A percentile compares a stretch with the other conserved stretches of the same genome.
phyloP scores from a whole-genome alignment of 2,329 filamentous ascomycete species.

The Ciborinia camelliae region DNA sequence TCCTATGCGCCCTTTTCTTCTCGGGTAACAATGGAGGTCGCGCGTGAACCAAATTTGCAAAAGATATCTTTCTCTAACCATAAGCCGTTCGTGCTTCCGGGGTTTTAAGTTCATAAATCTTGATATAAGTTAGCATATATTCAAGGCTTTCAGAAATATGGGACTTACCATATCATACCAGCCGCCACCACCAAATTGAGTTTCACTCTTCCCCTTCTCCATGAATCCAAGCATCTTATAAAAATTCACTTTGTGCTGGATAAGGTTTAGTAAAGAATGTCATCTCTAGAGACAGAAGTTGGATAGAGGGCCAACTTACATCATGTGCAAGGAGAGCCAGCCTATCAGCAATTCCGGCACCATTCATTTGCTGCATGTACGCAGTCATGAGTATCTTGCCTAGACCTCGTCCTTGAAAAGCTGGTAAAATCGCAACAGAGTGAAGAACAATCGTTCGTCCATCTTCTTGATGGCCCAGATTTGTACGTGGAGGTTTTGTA shows the following conservation, averaged over 20 bases:
- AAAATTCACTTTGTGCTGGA: conserved; percentile 63
- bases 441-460: conserved; percentile 78
- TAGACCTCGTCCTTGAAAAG: conserved; percentile 69
- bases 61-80: conserved; percentile 14
- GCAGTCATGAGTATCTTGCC: conserved; percentile 71
- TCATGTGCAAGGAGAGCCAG: conserved; percentile 76
- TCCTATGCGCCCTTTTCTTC: not conserved
- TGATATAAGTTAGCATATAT: not conserved
- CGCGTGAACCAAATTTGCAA: not conserved
- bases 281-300: not conserved
- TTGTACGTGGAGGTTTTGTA: conserved; percentile 43
- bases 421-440: conserved; percentile 74
- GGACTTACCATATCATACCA: conserved; percentile 76
- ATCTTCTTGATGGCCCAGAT: conserved; percentile 65
- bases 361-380: conserved; percentile 73
- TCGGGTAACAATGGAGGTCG: not conserved
- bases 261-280: conserved; percentile 6
- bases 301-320: conserved; percentile 41
- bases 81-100: conserved; percentile 31
- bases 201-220: conserved; percentile 64
- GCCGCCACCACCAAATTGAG: conserved; percentile 70
- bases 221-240: conserved; percentile 75
- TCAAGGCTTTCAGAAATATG: not conserved
- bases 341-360: conserved; percentile 65
- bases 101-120: conserved; percentile 5